Conservation (phyloP, 495 filamentous ascomycete species). For the Xylaria palmicola region DNA sequence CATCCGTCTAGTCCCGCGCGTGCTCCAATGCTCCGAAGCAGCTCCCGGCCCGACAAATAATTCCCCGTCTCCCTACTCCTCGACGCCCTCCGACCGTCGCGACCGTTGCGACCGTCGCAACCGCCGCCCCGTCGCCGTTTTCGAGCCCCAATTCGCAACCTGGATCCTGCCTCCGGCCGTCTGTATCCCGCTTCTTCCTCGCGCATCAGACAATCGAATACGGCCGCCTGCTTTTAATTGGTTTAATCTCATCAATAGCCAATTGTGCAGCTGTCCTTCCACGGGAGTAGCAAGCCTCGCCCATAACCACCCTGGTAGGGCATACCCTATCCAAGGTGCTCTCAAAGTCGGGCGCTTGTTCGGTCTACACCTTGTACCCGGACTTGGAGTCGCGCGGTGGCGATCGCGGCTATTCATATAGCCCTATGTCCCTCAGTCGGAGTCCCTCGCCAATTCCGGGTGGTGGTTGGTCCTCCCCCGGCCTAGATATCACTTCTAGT, state of each 20-base stretch:
- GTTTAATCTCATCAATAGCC: constrained; percentile 22
- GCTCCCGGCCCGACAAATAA: not conserved
- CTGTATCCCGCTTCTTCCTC: constrained; percentile 21
- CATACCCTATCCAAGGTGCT: constrained; percentile 46
- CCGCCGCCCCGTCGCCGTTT: too few species aligned
- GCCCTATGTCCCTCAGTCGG: constrained; percentile 76
- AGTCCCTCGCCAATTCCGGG: constrained; percentile 79
- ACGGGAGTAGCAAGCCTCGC: constrained; percentile 38
- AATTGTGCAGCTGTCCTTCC: constrained; percentile 27
- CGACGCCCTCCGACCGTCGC: not conserved
- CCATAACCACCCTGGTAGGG: constrained; percentile 34
- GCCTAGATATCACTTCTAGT: constrained; percentile 64
- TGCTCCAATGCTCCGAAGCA: not conserved
- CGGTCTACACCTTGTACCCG: not conserved
- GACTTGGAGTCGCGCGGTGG: constrained; percentile 14
- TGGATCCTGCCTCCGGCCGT: too few species aligned
- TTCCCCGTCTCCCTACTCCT: not conserved
- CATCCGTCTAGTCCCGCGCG: not conserved
- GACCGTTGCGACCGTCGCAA: too few species aligned
- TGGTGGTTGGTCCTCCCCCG: constrained; percentile 86
- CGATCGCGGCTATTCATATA: constrained; percentile 43
- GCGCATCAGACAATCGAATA: constrained; percentile 44
- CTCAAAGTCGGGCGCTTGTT: not conserved
- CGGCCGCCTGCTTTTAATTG: constrained; percentile 35
- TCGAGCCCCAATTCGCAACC: not conserved